These are phyloP conservation scores for Pseudozyma tsukubaensis DNA, from an alignment of 1,284 basidiomycete species.

Conservation along the genomic window DNA sequence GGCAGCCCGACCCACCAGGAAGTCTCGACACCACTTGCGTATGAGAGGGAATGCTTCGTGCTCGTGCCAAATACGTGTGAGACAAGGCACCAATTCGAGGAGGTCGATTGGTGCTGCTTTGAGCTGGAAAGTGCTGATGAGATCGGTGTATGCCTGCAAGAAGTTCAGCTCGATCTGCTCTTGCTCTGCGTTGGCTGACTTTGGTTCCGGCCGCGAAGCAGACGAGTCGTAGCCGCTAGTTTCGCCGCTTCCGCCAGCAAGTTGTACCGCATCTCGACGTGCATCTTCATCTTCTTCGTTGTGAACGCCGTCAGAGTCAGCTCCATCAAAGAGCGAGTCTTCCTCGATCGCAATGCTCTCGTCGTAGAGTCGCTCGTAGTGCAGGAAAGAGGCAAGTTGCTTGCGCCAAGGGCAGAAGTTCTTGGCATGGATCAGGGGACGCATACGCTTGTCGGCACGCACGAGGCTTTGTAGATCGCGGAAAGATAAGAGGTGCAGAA, in stretches of 20 bases:
- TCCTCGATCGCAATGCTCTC: conserved; percentile 32
- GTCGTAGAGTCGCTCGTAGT: conserved; percentile 41
- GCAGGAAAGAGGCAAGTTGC: conserved; percentile 33
- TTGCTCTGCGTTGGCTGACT: conserved; percentile 13
- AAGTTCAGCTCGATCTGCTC: conserved; percentile 28
- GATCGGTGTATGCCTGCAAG: conserved; percentile 38
- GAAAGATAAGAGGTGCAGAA: conserved; percentile 50
- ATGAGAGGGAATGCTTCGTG: conserved; percentile 35
- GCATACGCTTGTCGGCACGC: conserved; percentile 50
- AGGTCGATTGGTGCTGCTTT: conserved; percentile 41
- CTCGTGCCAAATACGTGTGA: conserved; percentile 30
- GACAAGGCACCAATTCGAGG: conserved; percentile 37
- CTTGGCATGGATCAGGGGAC: conserved; percentile 48
- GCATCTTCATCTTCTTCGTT: conserved; percentile 3
- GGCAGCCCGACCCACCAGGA: conserved; percentile 42
- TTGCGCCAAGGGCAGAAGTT: conserved; percentile 58
- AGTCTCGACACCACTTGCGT: conserved; percentile 46
- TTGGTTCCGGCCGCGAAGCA: neutral
- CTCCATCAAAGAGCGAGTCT: conserved; percentile 22
- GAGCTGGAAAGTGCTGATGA: conserved; percentile 36
- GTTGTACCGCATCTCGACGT: neutral
- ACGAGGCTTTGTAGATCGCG: conserved; percentile 45
- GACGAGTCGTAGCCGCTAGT: neutral
- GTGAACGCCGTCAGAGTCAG: conserved; percentile 13
- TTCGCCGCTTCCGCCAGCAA: neutral